Conservation (phyloP, 768 basidiomycete genomes). For the Hericium rajendrae region DNA sequence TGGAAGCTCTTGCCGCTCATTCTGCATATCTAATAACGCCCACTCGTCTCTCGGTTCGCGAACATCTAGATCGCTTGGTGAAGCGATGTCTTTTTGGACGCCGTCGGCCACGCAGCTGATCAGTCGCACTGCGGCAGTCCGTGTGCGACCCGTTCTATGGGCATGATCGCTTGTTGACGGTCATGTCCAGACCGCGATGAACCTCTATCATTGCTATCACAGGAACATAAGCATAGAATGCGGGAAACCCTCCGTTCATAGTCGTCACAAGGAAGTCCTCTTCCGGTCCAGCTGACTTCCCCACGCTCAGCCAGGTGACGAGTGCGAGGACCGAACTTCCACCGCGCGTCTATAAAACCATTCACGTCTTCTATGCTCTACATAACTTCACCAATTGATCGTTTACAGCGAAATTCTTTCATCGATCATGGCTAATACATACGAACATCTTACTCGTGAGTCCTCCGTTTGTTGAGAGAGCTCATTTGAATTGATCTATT, state of each 20-base stretch:
- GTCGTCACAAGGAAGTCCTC: not conserved
- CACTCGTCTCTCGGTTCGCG: too few relatives aligned
- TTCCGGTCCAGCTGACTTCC: not conserved
- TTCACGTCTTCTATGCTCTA: not conserved
- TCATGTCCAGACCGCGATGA: too few relatives aligned
- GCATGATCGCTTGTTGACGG: not conserved
- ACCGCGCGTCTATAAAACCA: not conserved
- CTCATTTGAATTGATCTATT: not conserved
- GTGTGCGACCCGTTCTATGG: not conserved
- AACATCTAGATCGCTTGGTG: too few relatives aligned
- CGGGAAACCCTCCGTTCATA: not conserved
- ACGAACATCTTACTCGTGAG: slow-evolving; percentile 29
- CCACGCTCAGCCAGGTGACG: not conserved
- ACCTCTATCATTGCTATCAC: too few relatives aligned
- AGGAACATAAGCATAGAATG: not conserved
- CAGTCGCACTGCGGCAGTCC: not conserved
- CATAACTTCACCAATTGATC: not conserved
- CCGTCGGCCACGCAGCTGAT: not conserved
- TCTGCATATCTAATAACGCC: too few relatives aligned
- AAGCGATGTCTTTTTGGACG: too few relatives aligned
- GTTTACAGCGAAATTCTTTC: not conserved
- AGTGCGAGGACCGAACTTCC: not conserved
- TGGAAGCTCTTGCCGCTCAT: too few relatives aligned
- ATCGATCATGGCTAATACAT: slow-evolving; percentile 18
- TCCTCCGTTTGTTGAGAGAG: not conserved